Evolutionary conservation across 1,139 yeast species (phyloP), one percentile per base, ranked within the genome.

Genomic region (Pichia sp.): DNA sequence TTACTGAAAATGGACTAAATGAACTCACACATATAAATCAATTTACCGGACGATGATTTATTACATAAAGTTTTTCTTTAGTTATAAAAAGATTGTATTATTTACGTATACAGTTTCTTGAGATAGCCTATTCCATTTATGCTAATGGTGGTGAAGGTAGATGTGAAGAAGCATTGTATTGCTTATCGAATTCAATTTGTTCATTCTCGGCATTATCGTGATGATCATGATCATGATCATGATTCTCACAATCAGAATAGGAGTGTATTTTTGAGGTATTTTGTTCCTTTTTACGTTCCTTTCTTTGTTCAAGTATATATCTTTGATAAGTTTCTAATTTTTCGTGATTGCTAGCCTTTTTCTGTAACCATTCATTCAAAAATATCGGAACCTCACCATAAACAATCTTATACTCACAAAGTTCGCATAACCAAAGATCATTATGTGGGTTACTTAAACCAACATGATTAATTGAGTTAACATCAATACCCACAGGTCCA

Each of bases 331-430:
- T 40, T 30, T 47, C 53, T 38, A 48, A 37, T 31, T 47, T 44
- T 29, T 52, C 49, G 21, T 49, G 51, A 14, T 66, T 68, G 29
- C 58, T 56, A 28, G 68, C 57, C 40, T 64, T 64, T 42, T 55
- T 59, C 46, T 70, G 69, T 51, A 71, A 69, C 70, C 76, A 67
- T 46, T 67, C 64, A 45, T 71, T 68, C 62, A 73, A 62, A 47
- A 69, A 66, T 13, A 63, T 52, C 1, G 80, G 80, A 35, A 71
- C 66, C 43, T 60, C 64, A 1, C 82, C 82, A 57, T 69, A 77
- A 5, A 78, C 71, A 42, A 69, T 65, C 52, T 75, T 77, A 54
- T 76, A 79, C 53, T 78, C 81, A 58, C 86, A 79, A 44, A 78
- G 69, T 46, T 76, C 65, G 53, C 86, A 79, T 43, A 60, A 40